phyloP scores from a whole-genome alignment of 768 basidiomycete genomes.

The Xerocomellus intermedius region DNA sequence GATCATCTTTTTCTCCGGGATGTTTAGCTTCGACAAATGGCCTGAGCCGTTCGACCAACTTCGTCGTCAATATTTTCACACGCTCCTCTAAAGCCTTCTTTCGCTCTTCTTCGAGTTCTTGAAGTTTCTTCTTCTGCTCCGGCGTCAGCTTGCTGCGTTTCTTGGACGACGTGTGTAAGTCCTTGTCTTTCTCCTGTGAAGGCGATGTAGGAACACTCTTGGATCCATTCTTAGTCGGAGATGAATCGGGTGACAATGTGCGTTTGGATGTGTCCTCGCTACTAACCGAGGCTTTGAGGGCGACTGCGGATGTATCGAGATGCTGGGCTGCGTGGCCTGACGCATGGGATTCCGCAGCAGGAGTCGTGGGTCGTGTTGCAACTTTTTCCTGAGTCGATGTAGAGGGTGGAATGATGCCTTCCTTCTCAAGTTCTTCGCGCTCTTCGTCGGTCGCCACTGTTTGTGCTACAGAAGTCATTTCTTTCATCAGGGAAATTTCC shows the following conservation, averaged over 20 bases:
- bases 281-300: constrained; percentile 18
- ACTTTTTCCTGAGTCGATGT: constrained; percentile 14
- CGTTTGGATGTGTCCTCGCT: constrained; percentile 20
- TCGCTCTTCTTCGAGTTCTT: constrained; percentile 78
- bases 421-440: constrained; percentile 79
- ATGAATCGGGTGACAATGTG: constrained; percentile 12
- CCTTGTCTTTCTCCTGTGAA: constrained; percentile 40
- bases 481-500: constrained; percentile 94
- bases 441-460: constrained; percentile 94
- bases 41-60: constrained; percentile 80
- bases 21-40: constrained; percentile 90
- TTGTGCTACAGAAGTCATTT: constrained; percentile 80
- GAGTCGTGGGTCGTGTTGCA: constrained; percentile 20
- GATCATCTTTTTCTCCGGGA: constrained; percentile 77
- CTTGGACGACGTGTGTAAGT: constrained; percentile 24
- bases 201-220: constrained; percentile 26
- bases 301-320: constrained; percentile 16
- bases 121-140: constrained; percentile 83
- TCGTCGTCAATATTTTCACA: constrained; percentile 67
- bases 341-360: constrained; percentile 8
- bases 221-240: constrained; percentile 19
- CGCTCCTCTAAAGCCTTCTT: constrained; percentile 78
- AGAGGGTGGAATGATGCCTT: constrained; percentile 42
- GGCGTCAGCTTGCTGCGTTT: constrained; percentile 58
- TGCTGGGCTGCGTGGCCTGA: constrained; percentile 4